phyloP scores from a whole-genome alignment of 495 filamentous ascomycete genomes.

The Tuber indicum region DNA sequence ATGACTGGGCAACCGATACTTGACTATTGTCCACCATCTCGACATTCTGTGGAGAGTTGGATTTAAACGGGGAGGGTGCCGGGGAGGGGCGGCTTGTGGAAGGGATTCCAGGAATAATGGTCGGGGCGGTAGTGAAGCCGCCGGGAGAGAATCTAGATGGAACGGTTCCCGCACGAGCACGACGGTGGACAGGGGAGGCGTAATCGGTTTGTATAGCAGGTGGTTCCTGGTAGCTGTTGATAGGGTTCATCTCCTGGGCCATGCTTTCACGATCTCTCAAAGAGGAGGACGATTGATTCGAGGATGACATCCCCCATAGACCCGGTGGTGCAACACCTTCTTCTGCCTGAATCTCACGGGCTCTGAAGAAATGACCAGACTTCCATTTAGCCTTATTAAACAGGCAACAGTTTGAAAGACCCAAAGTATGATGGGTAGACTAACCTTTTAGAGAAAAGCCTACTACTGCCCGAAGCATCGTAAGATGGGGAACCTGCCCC shows the following conservation, averaged over 20 bases:
- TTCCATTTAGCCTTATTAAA: slow-evolving; percentile 47
- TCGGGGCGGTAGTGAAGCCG: slow-evolving; percentile 55
- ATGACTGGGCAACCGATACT: slow-evolving; percentile 56
- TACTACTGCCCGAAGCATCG: slow-evolving; percentile 62
- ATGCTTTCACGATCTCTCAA: slow-evolving; percentile 67
- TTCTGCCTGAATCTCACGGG: slow-evolving; percentile 94
- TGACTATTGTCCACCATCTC: slow-evolving; percentile 53
- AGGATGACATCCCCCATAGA: slow-evolving; percentile 92
- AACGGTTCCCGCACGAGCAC: slow-evolving; percentile 90
- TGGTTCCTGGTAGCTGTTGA: slow-evolving; percentile 91
- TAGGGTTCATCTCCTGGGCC: slow-evolving; percentile 90
- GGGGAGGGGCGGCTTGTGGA: slow-evolving; percentile 84
- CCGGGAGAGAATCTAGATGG: slow-evolving; percentile 85
- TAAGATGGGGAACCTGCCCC: slow-evolving; percentile 97
- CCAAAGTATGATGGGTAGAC: slow-evolving; percentile 43
- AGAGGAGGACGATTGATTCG: slow-evolving; percentile 80
- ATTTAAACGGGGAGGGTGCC: slow-evolving; percentile 83
- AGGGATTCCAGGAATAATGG: slow-evolving; percentile 55
- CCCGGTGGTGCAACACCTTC: slow-evolving; percentile 72
- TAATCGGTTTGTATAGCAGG: slow-evolving; percentile 57
- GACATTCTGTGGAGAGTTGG: slow-evolving; percentile 62
- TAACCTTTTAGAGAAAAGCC: slow-evolving; percentile 88
- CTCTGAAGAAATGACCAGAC: slow-evolving; percentile 34
- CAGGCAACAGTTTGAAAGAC: slow-evolving; percentile 10
- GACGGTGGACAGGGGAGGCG: slow-evolving; percentile 55